Base-by-base conservation (phyloP, 768 basidiomycete species). In the Multifurca ochricompacta region DNA sequence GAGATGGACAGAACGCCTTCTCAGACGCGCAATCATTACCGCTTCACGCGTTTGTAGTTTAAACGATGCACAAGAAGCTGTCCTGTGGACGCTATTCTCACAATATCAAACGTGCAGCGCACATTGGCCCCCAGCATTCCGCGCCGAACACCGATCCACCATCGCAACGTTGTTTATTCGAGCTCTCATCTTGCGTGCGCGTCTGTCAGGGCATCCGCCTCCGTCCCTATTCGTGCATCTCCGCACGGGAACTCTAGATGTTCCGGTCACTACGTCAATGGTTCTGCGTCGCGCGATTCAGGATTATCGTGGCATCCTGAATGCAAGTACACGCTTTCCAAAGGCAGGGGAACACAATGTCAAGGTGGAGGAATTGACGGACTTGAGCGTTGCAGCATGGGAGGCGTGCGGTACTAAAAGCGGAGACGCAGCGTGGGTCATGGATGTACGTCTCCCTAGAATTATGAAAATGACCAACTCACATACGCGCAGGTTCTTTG, bases 321-420 rank as follows among this genome's bases (percentile, higher is more conserved):
- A 73, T 51, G 75, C 77, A 4, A 80, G 79, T 51, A 92, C 90
- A 0, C 69, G 62, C 4, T 97, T 97, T 64, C 93, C 93, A 9
- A 73, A 71, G 47, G 91, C 93, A 0, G 91, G 92, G 2, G 77
- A 89, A 60, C 73, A 79, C 37, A 94, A 96, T 61, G 60, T 72
- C 23, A 80, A 79, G 59, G 90, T 96, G 3, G 88, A 89, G 60
- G 85, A 88, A 60, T 87, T 95, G 61, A 83, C 83, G 2, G 89
- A 93, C 65, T 66, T 87, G 1, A 85, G 83, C 58, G 82, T 92
- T 16, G 84, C 80, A 0, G 74, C 88, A 2, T 94, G 91, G 91
- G 87, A 92, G 64, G 76, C 79, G 3, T 76, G 79, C 50, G 85
- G 89, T 8, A 78, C 78, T 5, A 69, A 74, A 16, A 79, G 80